Conservation (phyloP, 805 yeast species). For the Candida insectalens region DNA sequence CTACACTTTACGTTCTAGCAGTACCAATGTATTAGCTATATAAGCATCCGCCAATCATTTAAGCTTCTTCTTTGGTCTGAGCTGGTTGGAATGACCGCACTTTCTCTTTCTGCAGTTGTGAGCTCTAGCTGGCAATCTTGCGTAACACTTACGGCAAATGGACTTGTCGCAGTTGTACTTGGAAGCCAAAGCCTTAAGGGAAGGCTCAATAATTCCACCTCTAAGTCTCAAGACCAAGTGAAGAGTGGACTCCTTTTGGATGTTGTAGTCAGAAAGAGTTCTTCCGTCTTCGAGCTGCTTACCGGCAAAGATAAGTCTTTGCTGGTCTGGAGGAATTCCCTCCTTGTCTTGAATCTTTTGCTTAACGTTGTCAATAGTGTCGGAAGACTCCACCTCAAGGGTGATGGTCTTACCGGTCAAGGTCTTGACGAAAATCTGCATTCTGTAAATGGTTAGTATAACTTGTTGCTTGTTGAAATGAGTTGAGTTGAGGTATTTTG, state of each 20-base stretch:
- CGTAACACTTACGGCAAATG: slow-evolving; percentile 99
- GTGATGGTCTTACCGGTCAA: slow-evolving; percentile 97
- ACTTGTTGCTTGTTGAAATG: neutral
- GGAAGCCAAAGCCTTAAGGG: slow-evolving; percentile 97
- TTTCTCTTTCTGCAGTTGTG: slow-evolving; percentile 99
- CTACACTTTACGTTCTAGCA: neutral
- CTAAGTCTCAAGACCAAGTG: slow-evolving; percentile 60
- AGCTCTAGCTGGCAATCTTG: slow-evolving; percentile 99
- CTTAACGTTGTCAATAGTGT: slow-evolving; percentile 92
- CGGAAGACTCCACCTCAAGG: slow-evolving; percentile 81
- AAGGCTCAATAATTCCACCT: slow-evolving; percentile 96
- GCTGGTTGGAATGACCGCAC: slow-evolving; percentile 99
- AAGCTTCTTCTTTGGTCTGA: slow-evolving; percentile 99
- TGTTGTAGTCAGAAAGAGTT: slow-evolving; percentile 89
- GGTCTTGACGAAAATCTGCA: slow-evolving; percentile 99
- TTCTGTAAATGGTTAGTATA: slow-evolving; percentile 23
- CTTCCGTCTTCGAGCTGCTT: slow-evolving; percentile 95
- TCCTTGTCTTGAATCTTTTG: slow-evolving; percentile 94
- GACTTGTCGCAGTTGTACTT: slow-evolving; percentile 99
- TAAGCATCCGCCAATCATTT: slow-evolving; percentile 49
- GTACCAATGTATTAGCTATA: too few relatives aligned
- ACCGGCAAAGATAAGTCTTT: slow-evolving; percentile 91
- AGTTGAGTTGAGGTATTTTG: too few relatives aligned
- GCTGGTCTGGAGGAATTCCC: slow-evolving; percentile 96
- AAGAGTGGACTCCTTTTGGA: slow-evolving; percentile 78